A percentile compares a stretch with the other conserved stretches of the same genome.
phyloP scores from a whole-genome alignment of 305 asterid genomes.

The Fraxinus xanthoxyloides region DNA sequence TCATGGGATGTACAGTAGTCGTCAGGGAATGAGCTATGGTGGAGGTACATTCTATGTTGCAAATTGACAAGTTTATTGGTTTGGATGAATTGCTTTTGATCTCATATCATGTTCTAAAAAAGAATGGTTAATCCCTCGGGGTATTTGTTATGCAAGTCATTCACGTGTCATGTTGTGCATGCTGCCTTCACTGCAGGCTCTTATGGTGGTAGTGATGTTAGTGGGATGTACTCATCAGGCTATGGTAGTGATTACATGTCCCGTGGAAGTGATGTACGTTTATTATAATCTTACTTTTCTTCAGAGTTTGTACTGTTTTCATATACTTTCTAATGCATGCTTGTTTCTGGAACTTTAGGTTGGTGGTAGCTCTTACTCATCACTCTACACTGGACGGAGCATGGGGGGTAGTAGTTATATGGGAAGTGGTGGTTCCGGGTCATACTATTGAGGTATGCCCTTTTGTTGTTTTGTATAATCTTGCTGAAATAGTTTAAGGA shows the following conservation, averaged over 20 bases:
- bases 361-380: constrained; percentile 76
- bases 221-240: constrained; percentile 85
- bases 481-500: background rate
- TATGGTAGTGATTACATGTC: constrained; percentile 74
- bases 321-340: background rate
- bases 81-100: background rate
- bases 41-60: constrained; percentile 55
- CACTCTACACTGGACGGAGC: constrained; percentile 67
- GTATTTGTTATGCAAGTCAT: background rate
- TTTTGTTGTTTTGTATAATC: background rate
- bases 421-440: constrained; percentile 85
- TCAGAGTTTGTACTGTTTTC: constrained; percentile 6
- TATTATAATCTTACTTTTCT: constrained; percentile 4
- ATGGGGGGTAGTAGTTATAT: constrained; percentile 75
- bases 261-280: constrained; percentile 77
- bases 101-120: background rate
- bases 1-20: constrained; percentile 70
- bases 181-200: constrained; percentile 48
- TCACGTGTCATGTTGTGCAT: background rate
- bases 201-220: constrained; percentile 65
- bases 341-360: constrained; percentile 42
- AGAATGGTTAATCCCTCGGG: background rate
- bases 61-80: background rate
- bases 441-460: constrained; percentile 75
- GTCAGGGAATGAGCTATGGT: constrained; percentile 74